Evolutionary conservation across 176 grass and related monocot genomes (phyloP).

Genomic region (Poa annua): DNA sequence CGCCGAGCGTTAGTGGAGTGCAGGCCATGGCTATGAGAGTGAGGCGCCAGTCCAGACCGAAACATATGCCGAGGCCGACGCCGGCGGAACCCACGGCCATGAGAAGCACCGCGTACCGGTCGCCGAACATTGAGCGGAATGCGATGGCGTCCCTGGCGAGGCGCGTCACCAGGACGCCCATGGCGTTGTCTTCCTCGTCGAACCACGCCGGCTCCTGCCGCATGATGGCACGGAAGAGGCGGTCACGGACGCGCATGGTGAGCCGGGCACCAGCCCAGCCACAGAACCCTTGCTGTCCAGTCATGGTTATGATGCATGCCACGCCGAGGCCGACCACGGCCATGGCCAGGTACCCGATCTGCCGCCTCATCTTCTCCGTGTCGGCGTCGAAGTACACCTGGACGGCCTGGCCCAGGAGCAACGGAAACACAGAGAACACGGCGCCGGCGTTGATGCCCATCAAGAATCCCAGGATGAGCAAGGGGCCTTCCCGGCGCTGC

Average conservation of each 20-base stretch:
- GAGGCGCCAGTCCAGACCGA: slow-evolving; percentile 59
- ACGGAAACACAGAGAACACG: slow-evolving; percentile 65
- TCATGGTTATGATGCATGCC: slow-evolving; percentile 64
- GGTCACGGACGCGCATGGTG: slow-evolving; percentile 50
- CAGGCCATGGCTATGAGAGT: slow-evolving; percentile 48
- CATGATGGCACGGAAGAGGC: slow-evolving; percentile 61
- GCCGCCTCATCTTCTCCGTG: slow-evolving; percentile 57
- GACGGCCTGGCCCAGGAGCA: slow-evolving; percentile 62
- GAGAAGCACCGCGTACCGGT: slow-evolving; percentile 63
- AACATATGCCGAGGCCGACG: slow-evolving; percentile 59
- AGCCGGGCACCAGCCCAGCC: slow-evolving; percentile 60
- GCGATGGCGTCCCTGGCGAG: slow-evolving; percentile 55
- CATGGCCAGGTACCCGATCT: slow-evolving; percentile 48
- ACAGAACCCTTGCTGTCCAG: slow-evolving; percentile 65
- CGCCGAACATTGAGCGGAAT: slow-evolving; percentile 63
- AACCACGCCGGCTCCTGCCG: slow-evolving; percentile 67
- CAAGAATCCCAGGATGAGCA: slow-evolving; percentile 55
- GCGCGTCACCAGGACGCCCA: slow-evolving; percentile 51
- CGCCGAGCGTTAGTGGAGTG: slow-evolving; percentile 54
- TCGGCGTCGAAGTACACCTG: slow-evolving; percentile 53
- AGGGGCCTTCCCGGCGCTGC: slow-evolving; percentile 50
- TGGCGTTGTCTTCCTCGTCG: slow-evolving; percentile 60
- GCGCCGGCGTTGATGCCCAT: slow-evolving; percentile 61
- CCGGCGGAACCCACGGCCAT: slow-evolving; percentile 63
- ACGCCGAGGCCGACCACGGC: slow-evolving; percentile 57